These are phyloP conservation scores for Serendipita sp. DNA, from an alignment of 768 basidiomycete species.

Conservation along the genomic window DNA sequence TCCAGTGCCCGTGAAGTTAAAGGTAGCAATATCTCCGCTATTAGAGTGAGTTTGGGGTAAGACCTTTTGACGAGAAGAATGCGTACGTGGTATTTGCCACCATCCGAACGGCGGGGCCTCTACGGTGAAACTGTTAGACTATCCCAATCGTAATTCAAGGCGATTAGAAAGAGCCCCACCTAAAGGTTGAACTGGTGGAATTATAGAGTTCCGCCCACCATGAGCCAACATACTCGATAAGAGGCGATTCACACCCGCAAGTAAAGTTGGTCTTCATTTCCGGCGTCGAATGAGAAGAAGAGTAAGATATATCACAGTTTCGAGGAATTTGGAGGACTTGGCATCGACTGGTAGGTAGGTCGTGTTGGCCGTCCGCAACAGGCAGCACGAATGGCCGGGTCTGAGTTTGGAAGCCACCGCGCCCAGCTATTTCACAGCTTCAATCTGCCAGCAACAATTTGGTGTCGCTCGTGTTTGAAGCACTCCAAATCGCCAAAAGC, in stretches of 20 bases:
- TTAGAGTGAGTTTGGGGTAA: neutral
- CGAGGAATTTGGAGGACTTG: too few relatives aligned
- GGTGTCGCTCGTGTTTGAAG: too few relatives aligned
- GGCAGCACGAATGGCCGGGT: too few relatives aligned
- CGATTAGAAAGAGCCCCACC: neutral
- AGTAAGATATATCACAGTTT: neutral
- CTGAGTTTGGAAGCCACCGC: too few relatives aligned
- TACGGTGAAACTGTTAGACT: neutral
- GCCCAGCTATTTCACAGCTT: too few relatives aligned
- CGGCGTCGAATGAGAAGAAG: neutral
- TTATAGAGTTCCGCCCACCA: neutral
- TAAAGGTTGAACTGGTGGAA: neutral
- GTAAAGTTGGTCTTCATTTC: neutral
- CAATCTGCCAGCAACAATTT: too few relatives aligned
- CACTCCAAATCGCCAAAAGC: too few relatives aligned
- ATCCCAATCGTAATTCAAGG: neutral
- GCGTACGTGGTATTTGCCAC: neutral
- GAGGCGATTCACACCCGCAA: neutral
- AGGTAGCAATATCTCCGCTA: neutral
- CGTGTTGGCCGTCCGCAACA: too few relatives aligned
- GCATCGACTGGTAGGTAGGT: too few relatives aligned
- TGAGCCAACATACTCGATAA: neutral
- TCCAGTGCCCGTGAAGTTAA: conserved; percentile 2
- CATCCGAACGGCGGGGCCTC: neutral
- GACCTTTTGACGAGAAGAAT: neutral